Conservation (phyloP, 1,284 basidiomycete genomes). For the Vanrija pseudolonga region DNA sequence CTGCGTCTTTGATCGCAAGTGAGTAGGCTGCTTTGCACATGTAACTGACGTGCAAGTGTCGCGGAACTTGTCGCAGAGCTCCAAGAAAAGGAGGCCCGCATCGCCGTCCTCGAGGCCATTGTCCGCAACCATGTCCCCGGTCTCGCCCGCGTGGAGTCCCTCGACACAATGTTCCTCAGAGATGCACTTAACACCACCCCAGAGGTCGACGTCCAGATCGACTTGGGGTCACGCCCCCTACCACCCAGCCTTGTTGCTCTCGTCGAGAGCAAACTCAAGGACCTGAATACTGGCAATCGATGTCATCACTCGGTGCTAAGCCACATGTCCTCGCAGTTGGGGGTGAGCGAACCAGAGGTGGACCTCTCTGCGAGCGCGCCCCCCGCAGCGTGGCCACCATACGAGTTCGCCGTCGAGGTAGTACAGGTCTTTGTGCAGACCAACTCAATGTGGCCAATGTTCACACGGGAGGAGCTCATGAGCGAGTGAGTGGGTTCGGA, state of each 20-base stretch:
- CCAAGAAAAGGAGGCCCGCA: too few species aligned
- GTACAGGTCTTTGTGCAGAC: conserved; percentile 2
- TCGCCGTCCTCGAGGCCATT: too few species aligned
- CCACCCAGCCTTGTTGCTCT: neutral
- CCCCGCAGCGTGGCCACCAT: conserved; percentile 6
- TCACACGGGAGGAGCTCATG: conserved; percentile 1
- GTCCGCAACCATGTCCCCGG: too few species aligned
- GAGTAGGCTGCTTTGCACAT: too few species aligned
- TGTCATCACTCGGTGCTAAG: conserved; percentile 1
- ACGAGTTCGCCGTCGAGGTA: conserved; percentile 2
- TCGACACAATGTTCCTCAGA: too few species aligned
- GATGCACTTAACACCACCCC: too few species aligned
- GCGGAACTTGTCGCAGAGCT: too few species aligned
- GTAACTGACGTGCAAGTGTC: too few species aligned
- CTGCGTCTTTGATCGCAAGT: too few species aligned
- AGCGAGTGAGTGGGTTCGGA: neutral
- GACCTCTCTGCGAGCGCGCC: neutral
- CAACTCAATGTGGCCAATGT: conserved; percentile 5
- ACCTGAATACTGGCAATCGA: neutral
- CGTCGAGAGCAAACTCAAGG: neutral
- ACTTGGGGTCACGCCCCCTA: too few species aligned
- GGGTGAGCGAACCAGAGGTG: neutral
- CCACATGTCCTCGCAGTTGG: conserved; percentile 4
- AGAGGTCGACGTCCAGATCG: too few species aligned
- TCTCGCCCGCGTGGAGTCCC: too few species aligned